Percentiles rank a stretch among this genome's conserved stretches.
phyloP scores from a whole-genome alignment of 2,329 filamentous ascomycete genomes.

The Hypoxylon sp. region DNA sequence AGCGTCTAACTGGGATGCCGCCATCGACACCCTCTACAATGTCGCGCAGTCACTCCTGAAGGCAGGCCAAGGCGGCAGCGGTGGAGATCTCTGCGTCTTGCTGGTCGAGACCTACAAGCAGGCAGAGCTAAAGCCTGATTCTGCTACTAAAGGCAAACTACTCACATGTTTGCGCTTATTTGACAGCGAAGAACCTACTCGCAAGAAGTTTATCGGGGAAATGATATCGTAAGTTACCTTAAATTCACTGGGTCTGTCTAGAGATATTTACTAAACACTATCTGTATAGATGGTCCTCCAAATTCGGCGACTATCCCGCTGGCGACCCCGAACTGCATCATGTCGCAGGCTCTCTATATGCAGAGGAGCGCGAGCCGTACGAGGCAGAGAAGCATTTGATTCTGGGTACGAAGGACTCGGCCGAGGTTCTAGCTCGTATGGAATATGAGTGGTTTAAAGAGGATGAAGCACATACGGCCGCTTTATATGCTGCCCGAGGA shows the following conservation, averaged over 20 bases:
- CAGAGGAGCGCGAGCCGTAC: constrained; percentile 93
- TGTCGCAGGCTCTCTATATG: constrained; percentile 87
- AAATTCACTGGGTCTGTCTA: constrained; percentile 6
- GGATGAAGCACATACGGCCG: constrained; percentile 88
- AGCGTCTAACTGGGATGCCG: constrained; percentile 84
- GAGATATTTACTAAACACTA: constrained; percentile 27
- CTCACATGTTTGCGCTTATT: constrained; percentile 87
- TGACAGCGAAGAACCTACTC: constrained; percentile 84
- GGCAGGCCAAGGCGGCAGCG: constrained; percentile 93
- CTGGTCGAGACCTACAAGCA: constrained; percentile 93
- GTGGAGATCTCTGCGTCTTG: constrained; percentile 89
- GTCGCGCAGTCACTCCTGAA: constrained; percentile 89
- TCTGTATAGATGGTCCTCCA: constrained; percentile 81
- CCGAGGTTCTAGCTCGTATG: constrained; percentile 82
- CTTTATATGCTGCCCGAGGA: constrained; percentile 86
- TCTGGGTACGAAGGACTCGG: constrained; percentile 89
- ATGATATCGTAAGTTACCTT: constrained; percentile 77
- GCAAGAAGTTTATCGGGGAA: constrained; percentile 92
- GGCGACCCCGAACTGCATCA: constrained; percentile 97
- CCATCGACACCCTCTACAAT: constrained; percentile 86
- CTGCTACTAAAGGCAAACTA: constrained; percentile 80
- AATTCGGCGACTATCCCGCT: constrained; percentile 87
- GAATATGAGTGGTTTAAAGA: constrained; percentile 96
- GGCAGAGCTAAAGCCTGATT: constrained; percentile 82
- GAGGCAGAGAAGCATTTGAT: constrained; percentile 93